phyloP scores from a whole-genome alignment of 2,329 filamentous ascomycete species.

The Aureobasidium sp. region DNA sequence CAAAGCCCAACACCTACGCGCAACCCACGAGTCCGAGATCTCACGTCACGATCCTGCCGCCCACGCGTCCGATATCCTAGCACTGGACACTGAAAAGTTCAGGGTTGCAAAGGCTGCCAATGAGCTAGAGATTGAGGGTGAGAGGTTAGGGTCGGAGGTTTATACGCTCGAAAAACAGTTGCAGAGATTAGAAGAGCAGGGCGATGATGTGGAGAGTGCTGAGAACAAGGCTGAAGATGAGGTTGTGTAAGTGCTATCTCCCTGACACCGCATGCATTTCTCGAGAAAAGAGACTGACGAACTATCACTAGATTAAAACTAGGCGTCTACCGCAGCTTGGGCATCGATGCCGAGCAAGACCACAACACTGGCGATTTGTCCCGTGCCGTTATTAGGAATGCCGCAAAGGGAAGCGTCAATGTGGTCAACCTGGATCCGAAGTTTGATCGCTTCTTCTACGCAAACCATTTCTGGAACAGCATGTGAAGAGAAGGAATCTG shows the following conservation, averaged over 20 bases:
- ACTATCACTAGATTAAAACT: conserved; percentile 55
- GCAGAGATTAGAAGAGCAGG: conserved; percentile 78
- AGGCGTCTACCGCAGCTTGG: conserved; percentile 83
- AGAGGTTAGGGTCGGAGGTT: conserved; percentile 73
- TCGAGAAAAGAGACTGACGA: neutral
- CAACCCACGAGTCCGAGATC: conserved; percentile 70
- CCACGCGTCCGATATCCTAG: conserved; percentile 76
- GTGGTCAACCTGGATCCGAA: conserved; percentile 91
- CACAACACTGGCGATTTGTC: conserved; percentile 66
- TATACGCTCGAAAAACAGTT: conserved; percentile 66
- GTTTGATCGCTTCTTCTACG: conserved; percentile 85
- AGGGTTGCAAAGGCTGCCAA: conserved; percentile 83
- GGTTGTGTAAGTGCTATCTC: conserved; percentile 33
- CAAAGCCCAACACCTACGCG: conserved; percentile 62
- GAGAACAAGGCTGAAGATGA: conserved; percentile 37
- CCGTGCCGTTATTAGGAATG: conserved; percentile 78
- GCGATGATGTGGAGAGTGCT: conserved; percentile 64
- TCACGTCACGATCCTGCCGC: conserved; percentile 65
- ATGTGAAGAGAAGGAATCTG: conserved; percentile 49
- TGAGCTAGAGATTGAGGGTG: conserved; percentile 89
- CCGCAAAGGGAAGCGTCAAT: conserved; percentile 81
- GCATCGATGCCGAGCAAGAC: conserved; percentile 82
- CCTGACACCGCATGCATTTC: neutral
- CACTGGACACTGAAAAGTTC: conserved; percentile 89
- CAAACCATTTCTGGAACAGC: conserved; percentile 92